phyloP scores from a whole-genome alignment of 352 stramenopile genomes.

The Pythium scleroteichum region DNA sequence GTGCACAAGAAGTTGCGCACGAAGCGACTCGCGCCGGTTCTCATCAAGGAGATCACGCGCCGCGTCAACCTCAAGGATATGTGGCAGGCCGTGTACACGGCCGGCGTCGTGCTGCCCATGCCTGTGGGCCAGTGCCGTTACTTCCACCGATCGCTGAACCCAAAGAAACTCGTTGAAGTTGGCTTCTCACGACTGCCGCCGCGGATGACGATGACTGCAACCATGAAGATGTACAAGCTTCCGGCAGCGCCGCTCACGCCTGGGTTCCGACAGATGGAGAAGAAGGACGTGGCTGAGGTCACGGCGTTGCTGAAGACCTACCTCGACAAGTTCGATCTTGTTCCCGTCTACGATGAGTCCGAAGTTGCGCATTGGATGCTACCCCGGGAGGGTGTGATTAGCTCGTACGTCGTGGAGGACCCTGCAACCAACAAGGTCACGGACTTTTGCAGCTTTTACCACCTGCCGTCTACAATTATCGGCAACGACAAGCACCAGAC shows the following conservation, averaged over 20 bases:
- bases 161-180: constrained; percentile 98
- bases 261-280: constrained; percentile 56
- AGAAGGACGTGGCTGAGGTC: constrained; percentile 54
- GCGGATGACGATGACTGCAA: constrained; percentile 94
- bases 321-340: constrained; percentile 75
- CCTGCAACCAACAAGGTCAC: constrained; percentile 74
- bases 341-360: constrained; percentile 84
- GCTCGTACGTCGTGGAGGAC: constrained; percentile 91
- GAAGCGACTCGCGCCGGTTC: constrained; percentile 95
- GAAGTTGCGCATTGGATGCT: constrained; percentile 98
- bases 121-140: constrained; percentile 94
- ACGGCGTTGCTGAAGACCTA: constrained; percentile 46
- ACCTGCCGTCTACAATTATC: constrained; percentile 96
- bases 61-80: constrained; percentile 93
- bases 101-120: constrained; percentile 95
- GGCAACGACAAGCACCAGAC: constrained; percentile 93
- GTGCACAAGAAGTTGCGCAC: constrained; percentile 97
- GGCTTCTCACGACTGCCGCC: constrained; percentile 93
- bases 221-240: constrained; percentile 90
- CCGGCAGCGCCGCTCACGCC: constrained; percentile 36
- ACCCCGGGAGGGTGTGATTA: constrained; percentile 93
- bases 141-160: constrained; percentile 97
- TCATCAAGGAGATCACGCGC: constrained; percentile 99
- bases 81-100: constrained; percentile 98
- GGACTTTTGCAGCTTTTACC: constrained; percentile 97